Conservation (phyloP, 768 basidiomycete species). For the Termitomyces titanicus region DNA sequence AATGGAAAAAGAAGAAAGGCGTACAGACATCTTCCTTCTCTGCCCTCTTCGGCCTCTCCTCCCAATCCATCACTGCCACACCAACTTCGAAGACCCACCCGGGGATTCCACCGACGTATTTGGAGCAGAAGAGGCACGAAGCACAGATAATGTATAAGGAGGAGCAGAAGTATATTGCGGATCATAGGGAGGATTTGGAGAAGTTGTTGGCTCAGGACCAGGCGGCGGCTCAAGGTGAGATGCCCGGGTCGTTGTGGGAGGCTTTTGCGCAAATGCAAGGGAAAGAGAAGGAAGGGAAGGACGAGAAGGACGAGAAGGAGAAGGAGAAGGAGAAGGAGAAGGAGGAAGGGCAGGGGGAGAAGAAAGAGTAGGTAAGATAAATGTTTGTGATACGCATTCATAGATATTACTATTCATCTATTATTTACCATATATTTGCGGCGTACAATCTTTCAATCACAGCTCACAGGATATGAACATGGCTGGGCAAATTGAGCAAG, state of each 20-base stretch:
- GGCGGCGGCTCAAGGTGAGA: conserved; percentile 29
- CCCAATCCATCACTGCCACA: not conserved
- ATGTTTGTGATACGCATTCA: not conserved
- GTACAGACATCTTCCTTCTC: conserved; percentile 32
- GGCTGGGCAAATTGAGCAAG: too few species aligned
- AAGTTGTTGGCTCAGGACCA: conserved; percentile 34
- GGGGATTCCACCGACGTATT: conserved; percentile 44
- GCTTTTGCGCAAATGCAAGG: conserved; percentile 32
- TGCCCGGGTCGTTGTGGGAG: conserved; percentile 46
- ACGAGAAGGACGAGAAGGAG: not conserved
- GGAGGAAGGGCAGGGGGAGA: not conserved
- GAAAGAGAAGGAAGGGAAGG: conserved; percentile 7
- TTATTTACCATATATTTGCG: not conserved
- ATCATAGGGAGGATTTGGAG: conserved; percentile 45
- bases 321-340: not conserved
- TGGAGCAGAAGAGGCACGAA: conserved; percentile 49
- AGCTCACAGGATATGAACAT: not conserved
- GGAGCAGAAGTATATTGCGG: conserved; percentile 46
- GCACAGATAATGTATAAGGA: conserved; percentile 47
- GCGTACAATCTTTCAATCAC: conserved; percentile 1
- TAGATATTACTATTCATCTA: not conserved
- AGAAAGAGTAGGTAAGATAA: not conserved
- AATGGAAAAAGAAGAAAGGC: conserved; percentile 64
- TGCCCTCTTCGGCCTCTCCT: conserved; percentile 34
- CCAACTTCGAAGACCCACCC: conserved; percentile 15